Percentiles rank a stretch among this genome's conserved stretches.
These are phyloP conservation scores for Agrostemma githago DNA, from an alignment of 148 eudicot genomes.

Conservation along the genomic window DNA sequence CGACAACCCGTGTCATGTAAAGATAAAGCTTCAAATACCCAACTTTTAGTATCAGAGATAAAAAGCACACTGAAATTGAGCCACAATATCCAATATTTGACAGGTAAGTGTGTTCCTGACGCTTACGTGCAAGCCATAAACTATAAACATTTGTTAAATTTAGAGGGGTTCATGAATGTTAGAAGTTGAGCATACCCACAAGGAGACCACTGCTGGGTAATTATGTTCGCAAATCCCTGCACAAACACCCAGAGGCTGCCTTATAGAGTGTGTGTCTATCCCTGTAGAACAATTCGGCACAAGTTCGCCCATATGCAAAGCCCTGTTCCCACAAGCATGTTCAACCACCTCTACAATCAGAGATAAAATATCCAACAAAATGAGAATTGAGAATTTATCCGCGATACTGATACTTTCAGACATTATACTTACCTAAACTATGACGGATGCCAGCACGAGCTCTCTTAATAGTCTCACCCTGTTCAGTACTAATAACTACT, in stretches of 20 bases:
- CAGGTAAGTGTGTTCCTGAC: background rate
- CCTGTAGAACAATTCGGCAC: slow-evolving; percentile 48
- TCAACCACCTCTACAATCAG: slow-evolving; percentile 57
- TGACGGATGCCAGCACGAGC: slow-evolving; percentile 45
- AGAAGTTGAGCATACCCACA: slow-evolving; percentile 39
- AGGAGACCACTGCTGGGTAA: slow-evolving; percentile 52
- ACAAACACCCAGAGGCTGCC: slow-evolving; percentile 74
- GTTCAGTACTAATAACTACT: slow-evolving; percentile 44
- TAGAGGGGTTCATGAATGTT: background rate
- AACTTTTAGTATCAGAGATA: background rate
- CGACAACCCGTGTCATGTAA: background rate
- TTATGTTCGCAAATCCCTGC: slow-evolving; percentile 62
- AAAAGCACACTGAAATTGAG: background rate
- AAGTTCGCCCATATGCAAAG: slow-evolving; percentile 57
- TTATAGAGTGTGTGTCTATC: slow-evolving; percentile 45
- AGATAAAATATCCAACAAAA: background rate
- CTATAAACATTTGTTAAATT: slow-evolving; percentile 5
- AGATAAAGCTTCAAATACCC: background rate
- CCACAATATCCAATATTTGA: too few relatives aligned
- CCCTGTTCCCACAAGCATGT: slow-evolving; percentile 56
- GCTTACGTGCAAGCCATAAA: background rate
- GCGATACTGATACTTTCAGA: background rate
- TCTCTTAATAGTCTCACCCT: slow-evolving; percentile 61
- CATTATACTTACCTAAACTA: slow-evolving; percentile 28
- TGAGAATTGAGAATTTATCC: background rate